Conservation (phyloP, 345 rosid genomes). For the Anastatica hierochuntica region DNA sequence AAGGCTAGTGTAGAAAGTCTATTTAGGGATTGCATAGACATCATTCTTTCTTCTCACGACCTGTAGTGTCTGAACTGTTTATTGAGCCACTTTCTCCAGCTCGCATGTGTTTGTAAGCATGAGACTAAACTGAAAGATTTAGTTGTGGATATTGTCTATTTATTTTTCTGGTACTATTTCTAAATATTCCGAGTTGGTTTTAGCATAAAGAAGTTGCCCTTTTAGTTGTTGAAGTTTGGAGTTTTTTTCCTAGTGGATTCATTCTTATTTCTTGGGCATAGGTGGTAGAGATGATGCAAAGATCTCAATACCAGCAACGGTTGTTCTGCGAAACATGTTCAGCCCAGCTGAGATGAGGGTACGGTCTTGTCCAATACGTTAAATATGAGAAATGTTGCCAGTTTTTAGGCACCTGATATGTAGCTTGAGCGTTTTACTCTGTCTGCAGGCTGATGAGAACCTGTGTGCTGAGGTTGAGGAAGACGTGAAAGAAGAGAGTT, state of each 20-base stretch:
- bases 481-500: slow-evolving; percentile 79
- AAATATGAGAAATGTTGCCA: neutral
- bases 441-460: slow-evolving; percentile 64
- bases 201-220: slow-evolving; percentile 12
- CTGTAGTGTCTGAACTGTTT: no score
- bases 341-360: slow-evolving; percentile 84
- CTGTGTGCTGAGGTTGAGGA: slow-evolving; percentile 60
- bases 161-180: neutral
- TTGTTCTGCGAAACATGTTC: slow-evolving; percentile 77
- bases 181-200: neutral
- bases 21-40: neutral
- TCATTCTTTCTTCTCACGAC: no score
- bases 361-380: slow-evolving; percentile 10
- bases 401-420: neutral
- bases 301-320: slow-evolving; percentile 62
- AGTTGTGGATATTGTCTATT: neutral
- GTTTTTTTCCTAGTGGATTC: neutral
- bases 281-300: slow-evolving; percentile 97
- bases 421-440: neutral
- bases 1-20: neutral
- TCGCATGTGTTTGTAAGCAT: no score
- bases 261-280: slow-evolving; percentile 16
- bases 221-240: slow-evolving; percentile 7
- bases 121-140: neutral
- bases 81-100: no score